Evolutionary conservation across 805 yeast genomes (phyloP).

Genomic region (Alloascoidea africana): DNA sequence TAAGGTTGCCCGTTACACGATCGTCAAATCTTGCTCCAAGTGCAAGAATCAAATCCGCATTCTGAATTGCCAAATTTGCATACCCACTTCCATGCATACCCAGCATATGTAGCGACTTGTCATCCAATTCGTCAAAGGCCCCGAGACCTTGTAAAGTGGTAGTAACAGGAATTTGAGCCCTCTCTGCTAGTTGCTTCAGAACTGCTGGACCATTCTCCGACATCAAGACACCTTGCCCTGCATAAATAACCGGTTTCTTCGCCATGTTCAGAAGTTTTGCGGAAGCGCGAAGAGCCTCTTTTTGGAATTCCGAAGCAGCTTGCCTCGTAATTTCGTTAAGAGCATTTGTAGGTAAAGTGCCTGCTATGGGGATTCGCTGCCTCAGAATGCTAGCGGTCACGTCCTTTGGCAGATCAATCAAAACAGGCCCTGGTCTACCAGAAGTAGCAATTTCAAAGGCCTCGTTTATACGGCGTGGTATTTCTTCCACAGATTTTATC

Average conservation of each 20-base stretch:
- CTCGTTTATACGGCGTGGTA: constrained; percentile 92
- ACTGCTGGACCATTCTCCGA: constrained; percentile 65
- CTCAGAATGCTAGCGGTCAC: constrained; percentile 87
- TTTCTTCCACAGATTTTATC: constrained; percentile 90
- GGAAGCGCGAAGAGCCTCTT: constrained; percentile 58
- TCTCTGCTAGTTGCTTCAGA: constrained; percentile 74
- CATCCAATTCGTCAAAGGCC: constrained; percentile 83
- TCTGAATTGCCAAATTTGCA: constrained; percentile 89
- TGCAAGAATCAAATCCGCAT: constrained; percentile 86
- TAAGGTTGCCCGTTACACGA: constrained; percentile 82
- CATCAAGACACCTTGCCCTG: constrained; percentile 82
- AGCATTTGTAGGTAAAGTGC: constrained; percentile 65
- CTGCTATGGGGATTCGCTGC: constrained; percentile 67
- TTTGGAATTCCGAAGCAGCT: constrained; percentile 59
- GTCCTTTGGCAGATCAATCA: constrained; percentile 95
- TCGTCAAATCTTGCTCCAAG: constrained; percentile 97
- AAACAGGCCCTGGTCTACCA: constrained; percentile 97
- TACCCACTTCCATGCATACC: constrained; percentile 98
- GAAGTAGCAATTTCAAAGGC: constrained; percentile 93
- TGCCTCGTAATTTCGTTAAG: constrained; percentile 54
- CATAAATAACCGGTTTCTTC: constrained; percentile 78
- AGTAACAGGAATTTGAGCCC: constrained; percentile 90
- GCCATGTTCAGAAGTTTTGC: constrained; percentile 71
- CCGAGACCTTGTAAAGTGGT: constrained; percentile 92
- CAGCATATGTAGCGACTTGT: constrained; percentile 84